phyloP scores from a whole-genome alignment of 139 green algal species.

The Microglena sp. region DNA sequence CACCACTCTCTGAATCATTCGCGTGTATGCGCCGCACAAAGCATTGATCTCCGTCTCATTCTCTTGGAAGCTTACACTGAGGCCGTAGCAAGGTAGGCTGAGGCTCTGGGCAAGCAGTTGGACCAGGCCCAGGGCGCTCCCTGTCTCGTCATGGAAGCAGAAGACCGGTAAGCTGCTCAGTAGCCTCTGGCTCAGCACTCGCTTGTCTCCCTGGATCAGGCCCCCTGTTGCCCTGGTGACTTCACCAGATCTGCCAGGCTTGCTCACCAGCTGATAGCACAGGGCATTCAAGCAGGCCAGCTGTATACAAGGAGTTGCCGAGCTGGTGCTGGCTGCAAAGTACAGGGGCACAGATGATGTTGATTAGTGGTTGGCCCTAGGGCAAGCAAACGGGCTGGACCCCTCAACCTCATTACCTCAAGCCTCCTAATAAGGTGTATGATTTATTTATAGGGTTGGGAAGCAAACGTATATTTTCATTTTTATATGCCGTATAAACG shows the following conservation, averaged over 20 bases:
- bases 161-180: conserved; percentile 50
- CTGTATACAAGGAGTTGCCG: neutral
- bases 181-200: neutral
- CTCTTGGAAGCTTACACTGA: neutral
- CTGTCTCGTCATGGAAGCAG: conserved; percentile 55
- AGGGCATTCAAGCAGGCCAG: neutral
- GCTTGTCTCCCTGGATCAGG: neutral
- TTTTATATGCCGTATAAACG: too few species aligned
- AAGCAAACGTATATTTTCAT: too few species aligned
- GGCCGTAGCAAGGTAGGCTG: neutral
- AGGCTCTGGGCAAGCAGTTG: neutral
- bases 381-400: too few species aligned
- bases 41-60: neutral
- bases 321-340: neutral
- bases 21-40: neutral
- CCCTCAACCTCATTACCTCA: too few species aligned
- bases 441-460: too few species aligned
- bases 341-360: neutral
- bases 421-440: too few species aligned
- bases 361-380: neutral
- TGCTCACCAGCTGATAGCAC: too few species aligned
- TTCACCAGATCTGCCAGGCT: neutral
- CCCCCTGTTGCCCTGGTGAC: neutral
- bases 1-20: too few species aligned
- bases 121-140: conserved; percentile 3